These are phyloP conservation scores for Pinus tabuliformis DNA, from an alignment of 75 land plant genomes.

Conservation along the genomic window DNA sequence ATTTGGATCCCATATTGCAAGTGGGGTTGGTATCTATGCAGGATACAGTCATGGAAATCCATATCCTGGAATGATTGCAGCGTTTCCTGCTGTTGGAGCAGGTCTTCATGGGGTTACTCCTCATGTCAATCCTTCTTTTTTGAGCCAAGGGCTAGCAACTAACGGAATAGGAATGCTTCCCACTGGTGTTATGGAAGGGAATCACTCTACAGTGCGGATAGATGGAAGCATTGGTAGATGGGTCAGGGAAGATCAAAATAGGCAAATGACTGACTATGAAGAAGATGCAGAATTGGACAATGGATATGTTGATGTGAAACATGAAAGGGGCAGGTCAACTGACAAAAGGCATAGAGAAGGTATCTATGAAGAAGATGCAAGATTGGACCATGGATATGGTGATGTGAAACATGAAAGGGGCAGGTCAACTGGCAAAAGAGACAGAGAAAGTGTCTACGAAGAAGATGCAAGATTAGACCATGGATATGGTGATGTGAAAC, in stretches of 20 bases:
- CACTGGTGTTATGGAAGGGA: conserved; percentile 55
- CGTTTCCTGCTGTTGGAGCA: conserved; percentile 65
- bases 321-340: too few relatives aligned
- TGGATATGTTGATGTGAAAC: too few relatives aligned
- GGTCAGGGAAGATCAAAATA: conserved; percentile 64
- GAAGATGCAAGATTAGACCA: too few relatives aligned
- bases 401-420: too few relatives aligned
- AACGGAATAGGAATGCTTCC: conserved; percentile 78
- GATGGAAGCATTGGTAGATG: conserved; percentile 75
- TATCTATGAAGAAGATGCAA: too few relatives aligned
- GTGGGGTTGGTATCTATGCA: conserved; percentile 54
- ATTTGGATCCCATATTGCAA: conserved; percentile 59
- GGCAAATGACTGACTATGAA: conserved; percentile 24
- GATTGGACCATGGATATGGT: too few relatives aligned
- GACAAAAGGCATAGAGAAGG: too few relatives aligned
- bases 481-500: too few relatives aligned
- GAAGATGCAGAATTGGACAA: too few relatives aligned
- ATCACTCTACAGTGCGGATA: conserved; percentile 64
- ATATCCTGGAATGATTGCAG: conserved; percentile 66
- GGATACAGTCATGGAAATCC: conserved; percentile 50
- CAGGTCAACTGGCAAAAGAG: too few relatives aligned
- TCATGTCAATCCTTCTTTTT: conserved; percentile 93
- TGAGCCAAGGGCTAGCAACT: conserved; percentile 59
- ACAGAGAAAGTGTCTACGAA: too few relatives aligned
- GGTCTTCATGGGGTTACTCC: conserved; percentile 80